These are phyloP conservation scores for Opeltia flavorubescens DNA, from an alignment of 495 filamentous ascomycete genomes.

Conservation along the genomic window DNA sequence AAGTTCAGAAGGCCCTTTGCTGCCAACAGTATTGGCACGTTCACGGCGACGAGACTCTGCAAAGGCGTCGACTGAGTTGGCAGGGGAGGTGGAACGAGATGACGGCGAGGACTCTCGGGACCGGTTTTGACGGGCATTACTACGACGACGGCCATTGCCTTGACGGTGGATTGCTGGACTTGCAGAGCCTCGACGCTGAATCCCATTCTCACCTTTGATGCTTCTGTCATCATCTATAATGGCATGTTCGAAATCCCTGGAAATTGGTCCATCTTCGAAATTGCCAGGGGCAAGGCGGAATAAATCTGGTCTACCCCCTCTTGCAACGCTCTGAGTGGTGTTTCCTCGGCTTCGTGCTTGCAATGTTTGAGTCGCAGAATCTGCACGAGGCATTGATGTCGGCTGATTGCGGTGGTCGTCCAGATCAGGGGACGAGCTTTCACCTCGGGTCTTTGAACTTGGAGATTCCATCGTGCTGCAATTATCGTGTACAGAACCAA, in stretches of 20 bases:
- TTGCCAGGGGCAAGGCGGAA: constrained; percentile 35
- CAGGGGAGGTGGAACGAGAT: constrained; percentile 65
- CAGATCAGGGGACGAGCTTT: constrained; percentile 73
- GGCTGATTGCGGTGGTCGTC: constrained; percentile 86
- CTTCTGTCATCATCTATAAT: constrained; percentile 66
- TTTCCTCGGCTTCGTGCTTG: constrained; percentile 19
- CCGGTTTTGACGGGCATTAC: constrained; percentile 18
- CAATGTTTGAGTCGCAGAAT: constrained; percentile 29
- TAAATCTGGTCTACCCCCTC: constrained; percentile 29
- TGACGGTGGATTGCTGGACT: constrained; percentile 14
- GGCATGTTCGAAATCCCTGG: constrained; percentile 67
- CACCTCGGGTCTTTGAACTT: constrained; percentile 47
- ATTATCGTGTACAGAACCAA: not conserved
- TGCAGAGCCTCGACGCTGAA: constrained; percentile 17
- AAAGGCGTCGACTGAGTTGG: constrained; percentile 96
- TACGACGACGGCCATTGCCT: constrained; percentile 11
- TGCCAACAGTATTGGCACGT: constrained; percentile 48
- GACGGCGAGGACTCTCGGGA: constrained; percentile 40
- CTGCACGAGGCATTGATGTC: constrained; percentile 48
- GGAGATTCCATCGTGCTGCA: constrained; percentile 37
- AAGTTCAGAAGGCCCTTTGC: constrained; percentile 39
- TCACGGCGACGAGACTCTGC: constrained; percentile 61
- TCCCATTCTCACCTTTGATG: constrained; percentile 22
- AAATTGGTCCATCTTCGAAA: constrained; percentile 34
- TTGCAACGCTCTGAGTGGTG: constrained; percentile 13